Conservation (phyloP, 2,329 filamentous ascomycete species). For the Geosmithia morbida region DNA sequence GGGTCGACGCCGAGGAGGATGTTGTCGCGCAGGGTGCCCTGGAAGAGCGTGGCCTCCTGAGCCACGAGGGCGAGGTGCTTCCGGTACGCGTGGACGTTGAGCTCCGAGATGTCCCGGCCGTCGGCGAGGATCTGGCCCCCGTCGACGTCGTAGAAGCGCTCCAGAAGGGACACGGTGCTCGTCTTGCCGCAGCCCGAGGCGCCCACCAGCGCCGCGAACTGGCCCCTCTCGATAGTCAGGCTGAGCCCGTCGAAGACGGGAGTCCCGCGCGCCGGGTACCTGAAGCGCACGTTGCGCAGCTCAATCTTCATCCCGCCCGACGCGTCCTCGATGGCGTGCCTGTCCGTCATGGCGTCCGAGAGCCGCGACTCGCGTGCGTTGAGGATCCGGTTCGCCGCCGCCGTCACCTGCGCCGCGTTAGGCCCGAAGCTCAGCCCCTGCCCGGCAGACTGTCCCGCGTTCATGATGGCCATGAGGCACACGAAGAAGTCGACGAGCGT, state of each 20-base stretch:
- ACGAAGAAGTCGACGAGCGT: conserved; percentile 32
- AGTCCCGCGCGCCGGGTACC: conserved; percentile 41
- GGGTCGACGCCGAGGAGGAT: conserved; percentile 48
- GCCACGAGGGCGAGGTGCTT: conserved; percentile 54
- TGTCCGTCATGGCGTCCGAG: conserved; percentile 22
- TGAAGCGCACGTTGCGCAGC: conserved; percentile 41
- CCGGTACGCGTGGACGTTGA: conserved; percentile 50
- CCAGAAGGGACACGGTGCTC: conserved; percentile 50
- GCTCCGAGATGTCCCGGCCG: conserved; percentile 38
- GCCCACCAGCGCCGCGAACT: conserved; percentile 58
- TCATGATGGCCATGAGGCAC: conserved; percentile 51
- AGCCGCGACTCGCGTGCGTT: conserved; percentile 29
- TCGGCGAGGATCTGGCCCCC: conserved; percentile 52
- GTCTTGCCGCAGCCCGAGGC: conserved; percentile 60
- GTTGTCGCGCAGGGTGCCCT: conserved; percentile 56
- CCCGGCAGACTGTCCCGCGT: conserved; percentile 53
- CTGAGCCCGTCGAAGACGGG: conserved; percentile 46
- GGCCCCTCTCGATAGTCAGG: conserved; percentile 50
- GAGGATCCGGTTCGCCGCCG: conserved; percentile 45
- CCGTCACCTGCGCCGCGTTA: conserved; percentile 45
- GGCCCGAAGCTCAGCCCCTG: conserved; percentile 54
- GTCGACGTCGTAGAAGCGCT: conserved; percentile 55
- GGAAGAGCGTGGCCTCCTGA: conserved; percentile 61
- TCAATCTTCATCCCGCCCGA: conserved; percentile 41
- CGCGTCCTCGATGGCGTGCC: conserved; percentile 28